These are phyloP conservation scores for Agapanthus africanus DNA, from an alignment of 106 monocot species.

Conservation along the genomic window DNA sequence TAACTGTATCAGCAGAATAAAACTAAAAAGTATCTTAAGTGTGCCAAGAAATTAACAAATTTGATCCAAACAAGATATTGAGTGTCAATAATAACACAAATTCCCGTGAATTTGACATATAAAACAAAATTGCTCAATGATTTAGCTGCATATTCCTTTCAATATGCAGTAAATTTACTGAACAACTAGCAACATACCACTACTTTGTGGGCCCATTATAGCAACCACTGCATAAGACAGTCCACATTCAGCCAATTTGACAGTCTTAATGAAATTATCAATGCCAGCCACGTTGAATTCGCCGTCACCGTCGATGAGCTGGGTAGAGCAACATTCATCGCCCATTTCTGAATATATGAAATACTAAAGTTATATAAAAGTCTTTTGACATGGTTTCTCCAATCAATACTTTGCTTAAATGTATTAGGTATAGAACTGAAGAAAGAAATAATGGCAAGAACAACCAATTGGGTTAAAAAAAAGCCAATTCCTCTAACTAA, in stretches of 20 bases:
- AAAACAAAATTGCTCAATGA: not conserved
- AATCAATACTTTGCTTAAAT: not conserved
- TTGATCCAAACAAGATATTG: not conserved
- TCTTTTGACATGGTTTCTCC: not conserved
- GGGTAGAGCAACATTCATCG: slow-evolving; percentile 26
- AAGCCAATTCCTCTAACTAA: not conserved
- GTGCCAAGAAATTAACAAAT: not conserved
- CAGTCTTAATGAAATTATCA: slow-evolving; percentile 27
- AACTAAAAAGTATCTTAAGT: not conserved
- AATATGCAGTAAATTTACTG: not conserved
- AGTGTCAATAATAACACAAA: not conserved
- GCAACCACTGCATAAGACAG: slow-evolving; percentile 45
- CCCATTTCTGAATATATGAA: slow-evolving; percentile 6
- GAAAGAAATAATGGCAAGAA: not conserved
- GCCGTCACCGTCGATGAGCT: slow-evolving; percentile 39
- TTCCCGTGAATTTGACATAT: too few relatives aligned
- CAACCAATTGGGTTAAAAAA: not conserved
- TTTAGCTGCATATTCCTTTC: not conserved
- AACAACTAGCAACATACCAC: slow-evolving; percentile 16
- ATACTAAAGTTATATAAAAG: slow-evolving; percentile 2
- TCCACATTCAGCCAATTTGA: slow-evolving; percentile 24
- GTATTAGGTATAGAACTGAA: not conserved
- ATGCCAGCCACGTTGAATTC: slow-evolving; percentile 27
- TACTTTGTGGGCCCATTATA: slow-evolving; percentile 53
- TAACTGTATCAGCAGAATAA: not conserved